Base-by-base conservation (phyloP, 257 asterid species). In the Osmanthus fragrans region DNA sequence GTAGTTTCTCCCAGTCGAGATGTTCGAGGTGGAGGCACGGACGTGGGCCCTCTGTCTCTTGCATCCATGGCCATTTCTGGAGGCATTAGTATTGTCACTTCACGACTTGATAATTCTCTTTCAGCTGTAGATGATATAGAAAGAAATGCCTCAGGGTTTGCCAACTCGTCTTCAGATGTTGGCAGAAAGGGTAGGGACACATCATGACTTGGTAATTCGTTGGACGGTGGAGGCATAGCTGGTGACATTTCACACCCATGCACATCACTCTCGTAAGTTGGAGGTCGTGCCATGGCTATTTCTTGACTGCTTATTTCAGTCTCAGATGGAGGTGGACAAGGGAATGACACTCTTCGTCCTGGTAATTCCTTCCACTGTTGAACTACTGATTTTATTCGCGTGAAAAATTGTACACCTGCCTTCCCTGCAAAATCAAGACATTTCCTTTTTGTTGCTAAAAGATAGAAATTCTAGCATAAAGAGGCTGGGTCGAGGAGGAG, bases 321-420 rank as follows among this genome's bases (percentile, higher is more conserved):
- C 73, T 82, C 88, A 2, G 74, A 74, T 36, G 84, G 37, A 66
- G 83, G 80, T 58, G 80, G 86, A 74, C 74, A 77, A 74, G 72
- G 73, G 11, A 73, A 51, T 63, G 86, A 64, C 54, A 79, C 71
- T 75, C 79, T 81, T 75, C 82, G 77, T 71, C 77, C 65, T 10
- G 90, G 90, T n/a, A 86, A 76, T 71, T 82, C 85, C 56, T 81
- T 82, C 90, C 86, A 86, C 6, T 74, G 85, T 78, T 78, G 86
- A 11, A 82, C 80, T 8, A 86, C 82, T 51, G 86, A 80, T 58
- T 86, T 86, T 51, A 76, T 54, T 76, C 67, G 80, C 10, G 85
- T 80, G 75, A 81, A 84, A 72, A 86, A 84, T 74, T 84, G 85
- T 15, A 80, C 86, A 27, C 85, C 86, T 13, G 86, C 85, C 70